phyloP scores from a whole-genome alignment of 768 basidiomycete genomes.

The Coprinellus micaceus region DNA sequence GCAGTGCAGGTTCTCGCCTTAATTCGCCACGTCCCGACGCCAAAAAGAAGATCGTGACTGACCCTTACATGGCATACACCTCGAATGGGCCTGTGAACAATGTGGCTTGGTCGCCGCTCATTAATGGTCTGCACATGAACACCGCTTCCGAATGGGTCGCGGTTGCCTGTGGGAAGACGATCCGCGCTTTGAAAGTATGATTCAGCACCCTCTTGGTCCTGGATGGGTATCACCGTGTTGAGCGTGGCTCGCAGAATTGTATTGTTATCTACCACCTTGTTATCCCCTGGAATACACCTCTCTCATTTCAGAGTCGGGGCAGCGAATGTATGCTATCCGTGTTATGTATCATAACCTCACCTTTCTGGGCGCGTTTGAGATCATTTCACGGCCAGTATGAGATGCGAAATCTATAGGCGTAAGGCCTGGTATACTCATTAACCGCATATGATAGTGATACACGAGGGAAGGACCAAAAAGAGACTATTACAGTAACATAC shows the following conservation, averaged over 20 bases:
- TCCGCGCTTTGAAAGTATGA: slow-evolving; percentile 73
- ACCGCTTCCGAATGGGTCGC: slow-evolving; percentile 87
- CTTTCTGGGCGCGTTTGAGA: no score
- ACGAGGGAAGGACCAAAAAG: neutral
- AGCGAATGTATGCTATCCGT: no score
- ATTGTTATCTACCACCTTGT: no score
- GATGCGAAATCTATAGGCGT: neutral
- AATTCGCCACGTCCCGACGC: slow-evolving; percentile 81
- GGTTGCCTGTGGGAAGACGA: slow-evolving; percentile 74
- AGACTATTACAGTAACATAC: slow-evolving; percentile 39
- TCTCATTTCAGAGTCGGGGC: no score
- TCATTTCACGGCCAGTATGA: no score
- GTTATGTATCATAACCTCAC: neutral
- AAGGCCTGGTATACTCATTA: neutral
- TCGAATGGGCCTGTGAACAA: slow-evolving; percentile 76
- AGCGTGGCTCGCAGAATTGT: no score
- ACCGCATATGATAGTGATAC: neutral
- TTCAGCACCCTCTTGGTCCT: neutral
- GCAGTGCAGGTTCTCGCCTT: slow-evolving; percentile 65
- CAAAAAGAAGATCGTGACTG: slow-evolving; percentile 68
- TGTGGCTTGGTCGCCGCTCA: slow-evolving; percentile 85
- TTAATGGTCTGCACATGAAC: slow-evolving; percentile 72
- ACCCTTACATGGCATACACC: slow-evolving; percentile 83
- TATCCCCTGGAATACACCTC: no score
- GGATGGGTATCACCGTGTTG: no score